Base-by-base conservation (phyloP, 1,139 yeast species). In the Pichia sp. region DNA sequence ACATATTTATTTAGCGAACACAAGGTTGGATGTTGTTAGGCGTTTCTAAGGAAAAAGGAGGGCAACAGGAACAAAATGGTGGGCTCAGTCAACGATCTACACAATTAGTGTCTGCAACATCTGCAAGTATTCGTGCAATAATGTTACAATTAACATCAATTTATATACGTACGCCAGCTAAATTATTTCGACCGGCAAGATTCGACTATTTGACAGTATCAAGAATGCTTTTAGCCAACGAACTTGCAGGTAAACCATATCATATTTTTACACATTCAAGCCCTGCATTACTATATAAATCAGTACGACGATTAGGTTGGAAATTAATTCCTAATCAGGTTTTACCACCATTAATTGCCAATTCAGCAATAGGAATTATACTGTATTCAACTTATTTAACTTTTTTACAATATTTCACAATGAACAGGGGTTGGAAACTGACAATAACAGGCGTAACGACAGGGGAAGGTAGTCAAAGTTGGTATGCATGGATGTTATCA, bases 131-230 rank as follows among this genome's bases (percentile, higher is more conserved):
- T 8, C 70, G 97, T 40, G 96, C 96, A 0, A 55, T 87, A 34
- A 71, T 85, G n/a, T 80, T 84, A 50, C 96, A 90, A 64, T 54
- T 89, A 38, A 83, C 87, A 41, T 70, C 92, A 0, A 68, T 90
- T 36, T 90, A 89, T 59, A 64, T 89, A 38, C 71, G 97, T 46
- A 85, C 95, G 0, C 80, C 90, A 0, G 84, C 87, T 41, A 90
- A 90, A 64, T 70, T 90, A 27, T 90, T 90, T 61, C 71, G 96
- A 32, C 97, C 97, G 2, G 82, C 96, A 6, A 68, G 97, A 42
- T 85, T 90, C 51, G 97, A 90, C 62, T 87, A 86, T 58, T 67
- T 87, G 59, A 83, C 85, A 8, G 75, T 80, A 45, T 78, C 82
- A 0, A 62, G 87, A 42, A 76, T 78, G 27, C 60, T 78, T 30